A percentile compares a stretch with the other conserved stretches of the same genome.
phyloP scores from a whole-genome alignment of 2,329 filamentous ascomycete species.

The Paecilomyces variotii region DNA sequence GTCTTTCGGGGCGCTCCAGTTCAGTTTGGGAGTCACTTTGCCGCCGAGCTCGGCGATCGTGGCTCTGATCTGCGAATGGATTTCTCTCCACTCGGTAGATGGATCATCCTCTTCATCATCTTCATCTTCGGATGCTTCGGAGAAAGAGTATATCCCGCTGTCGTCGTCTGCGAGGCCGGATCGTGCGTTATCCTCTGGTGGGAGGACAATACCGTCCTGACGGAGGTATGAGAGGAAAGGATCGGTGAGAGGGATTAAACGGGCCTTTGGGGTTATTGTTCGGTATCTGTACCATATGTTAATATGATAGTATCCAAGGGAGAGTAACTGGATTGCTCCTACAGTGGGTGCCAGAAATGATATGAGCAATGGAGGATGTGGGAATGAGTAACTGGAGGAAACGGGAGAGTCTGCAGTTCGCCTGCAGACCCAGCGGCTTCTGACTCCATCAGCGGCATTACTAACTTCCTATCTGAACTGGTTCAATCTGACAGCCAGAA shows the following conservation, averaged over 20 bases:
- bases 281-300: slow-evolving; percentile 54
- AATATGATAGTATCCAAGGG: not conserved
- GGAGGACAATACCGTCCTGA: slow-evolving; percentile 85
- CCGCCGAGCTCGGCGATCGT: slow-evolving; percentile 77
- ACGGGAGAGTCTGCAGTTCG: slow-evolving; percentile 46
- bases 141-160: slow-evolving; percentile 52
- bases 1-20: slow-evolving; percentile 96
- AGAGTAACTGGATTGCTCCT: slow-evolving; percentile 13
- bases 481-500: not conserved
- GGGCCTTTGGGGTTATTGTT: slow-evolving; percentile 72
- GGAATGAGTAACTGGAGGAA: slow-evolving; percentile 73
- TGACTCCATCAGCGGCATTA: slow-evolving; percentile 22
- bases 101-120: slow-evolving; percentile 51
- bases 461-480: not conserved
- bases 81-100: slow-evolving; percentile 54
- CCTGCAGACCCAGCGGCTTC: not conserved
- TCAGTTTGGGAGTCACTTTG: slow-evolving; percentile 82
- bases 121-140: slow-evolving; percentile 44
- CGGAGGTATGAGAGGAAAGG: slow-evolving; percentile 80
- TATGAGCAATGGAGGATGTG: slow-evolving; percentile 95
- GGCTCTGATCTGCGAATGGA: slow-evolving; percentile 68
- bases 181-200: slow-evolving; percentile 37
- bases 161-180: slow-evolving; percentile 34
- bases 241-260: slow-evolving; percentile 67
- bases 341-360: slow-evolving; percentile 80